Percentiles rank a stretch among this genome's conserved stretches.
Conservation (phyloP, 2,329 filamentous ascomycete genomes). For the Aspergillus sp. region DNA sequence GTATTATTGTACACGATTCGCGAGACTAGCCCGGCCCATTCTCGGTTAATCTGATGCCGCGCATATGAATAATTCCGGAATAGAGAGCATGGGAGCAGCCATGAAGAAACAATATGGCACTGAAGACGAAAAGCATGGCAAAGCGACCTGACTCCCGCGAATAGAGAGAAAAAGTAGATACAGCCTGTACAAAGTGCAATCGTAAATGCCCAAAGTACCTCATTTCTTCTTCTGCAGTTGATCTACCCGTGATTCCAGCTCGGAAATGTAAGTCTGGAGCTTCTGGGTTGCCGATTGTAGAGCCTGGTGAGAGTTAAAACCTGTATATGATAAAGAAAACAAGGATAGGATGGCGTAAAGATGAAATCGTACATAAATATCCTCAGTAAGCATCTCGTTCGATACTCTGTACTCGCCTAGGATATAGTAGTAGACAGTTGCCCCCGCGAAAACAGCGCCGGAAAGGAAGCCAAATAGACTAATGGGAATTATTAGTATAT, state of each 20-base stretch:
- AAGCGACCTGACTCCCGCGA: not conserved
- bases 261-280: slow-evolving; percentile 78
- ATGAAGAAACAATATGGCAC: not conserved
- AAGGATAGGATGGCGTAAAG: not conserved
- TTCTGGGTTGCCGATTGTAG: slow-evolving; percentile 84
- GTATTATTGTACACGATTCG: not conserved
- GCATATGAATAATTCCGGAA: not conserved
- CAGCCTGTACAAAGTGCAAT: slow-evolving; percentile 8
- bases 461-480: slow-evolving; percentile 91
- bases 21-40: not conserved
- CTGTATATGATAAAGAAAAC: not conserved
- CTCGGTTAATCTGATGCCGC: not conserved
- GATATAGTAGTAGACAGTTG: slow-evolving; percentile 86
- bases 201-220: not conserved
- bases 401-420: slow-evolving; percentile 90
- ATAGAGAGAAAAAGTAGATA: slow-evolving; percentile 4
- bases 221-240: slow-evolving; percentile 67
- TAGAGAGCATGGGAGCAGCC: not conserved
- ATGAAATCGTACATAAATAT: slow-evolving; percentile 78
- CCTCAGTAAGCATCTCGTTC: slow-evolving; percentile 90
- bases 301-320: slow-evolving; percentile 55
- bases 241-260: slow-evolving; percentile 77
- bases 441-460: slow-evolving; percentile 75
- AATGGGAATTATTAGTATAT: not conserved
- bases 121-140: not conserved